phyloP scores from a whole-genome alignment of 129 eudicot species.

The Helichrysum umbraculigerum region DNA sequence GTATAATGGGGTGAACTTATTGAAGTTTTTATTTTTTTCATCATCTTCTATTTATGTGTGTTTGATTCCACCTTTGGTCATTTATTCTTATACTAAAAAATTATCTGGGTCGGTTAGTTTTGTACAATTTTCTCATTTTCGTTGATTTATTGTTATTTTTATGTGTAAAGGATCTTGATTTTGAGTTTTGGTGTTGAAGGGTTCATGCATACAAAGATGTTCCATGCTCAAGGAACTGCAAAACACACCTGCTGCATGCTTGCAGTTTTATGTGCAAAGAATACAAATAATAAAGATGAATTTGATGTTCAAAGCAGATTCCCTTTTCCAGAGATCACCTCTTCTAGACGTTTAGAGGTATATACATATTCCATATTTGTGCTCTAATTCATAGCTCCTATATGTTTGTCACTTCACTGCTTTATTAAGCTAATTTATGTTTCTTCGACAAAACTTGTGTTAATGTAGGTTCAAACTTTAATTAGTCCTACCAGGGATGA shows the following conservation, averaged over 20 bases:
- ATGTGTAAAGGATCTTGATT: slow-evolving; percentile 21
- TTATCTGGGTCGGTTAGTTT: slow-evolving; percentile 31
- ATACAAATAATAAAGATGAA: slow-evolving; percentile 33
- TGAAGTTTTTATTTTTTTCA: too few relatives aligned
- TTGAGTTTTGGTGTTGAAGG: slow-evolving; percentile 19
- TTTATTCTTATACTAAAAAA: too few relatives aligned
- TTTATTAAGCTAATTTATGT: background rate
- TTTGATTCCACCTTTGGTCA: too few relatives aligned
- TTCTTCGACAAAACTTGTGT: slow-evolving; percentile 1
- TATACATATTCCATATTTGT: background rate
- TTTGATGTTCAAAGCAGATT: slow-evolving; percentile 47
- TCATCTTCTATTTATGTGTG: too few relatives aligned
- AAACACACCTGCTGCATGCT: slow-evolving; percentile 80
- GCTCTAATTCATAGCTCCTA: background rate
- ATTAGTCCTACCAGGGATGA: slow-evolving; percentile 66
- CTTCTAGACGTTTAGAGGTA: slow-evolving; percentile 96
- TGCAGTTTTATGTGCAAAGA: slow-evolving; percentile 53
- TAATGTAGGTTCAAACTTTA: slow-evolving; percentile 67
- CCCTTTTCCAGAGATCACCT: slow-evolving; percentile 74
- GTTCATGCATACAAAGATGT: slow-evolving; percentile 43
- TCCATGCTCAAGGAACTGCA: slow-evolving; percentile 66
- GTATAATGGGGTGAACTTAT: too few relatives aligned
- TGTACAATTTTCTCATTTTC: slow-evolving; percentile 6
- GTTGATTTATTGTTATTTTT: slow-evolving; percentile 7
- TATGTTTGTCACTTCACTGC: background rate